A percentile compares a stretch with the other conserved stretches of the same genome.
phyloP scores from a whole-genome alignment of 2,329 filamentous ascomycete species.

The Aspergillus brunneoviolaceus region DNA sequence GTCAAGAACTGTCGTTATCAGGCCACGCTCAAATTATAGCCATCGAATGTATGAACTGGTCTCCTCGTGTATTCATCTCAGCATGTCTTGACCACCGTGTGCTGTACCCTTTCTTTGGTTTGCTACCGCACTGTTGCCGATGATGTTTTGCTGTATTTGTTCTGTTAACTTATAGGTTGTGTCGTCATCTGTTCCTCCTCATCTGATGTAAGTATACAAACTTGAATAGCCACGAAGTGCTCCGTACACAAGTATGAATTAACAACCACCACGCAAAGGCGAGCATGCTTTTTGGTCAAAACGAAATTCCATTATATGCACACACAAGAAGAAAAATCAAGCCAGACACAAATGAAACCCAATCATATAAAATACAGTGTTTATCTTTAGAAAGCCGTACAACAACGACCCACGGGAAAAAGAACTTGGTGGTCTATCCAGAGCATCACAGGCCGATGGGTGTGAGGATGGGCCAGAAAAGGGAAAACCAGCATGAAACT shows the following conservation, averaged over 20 bases:
- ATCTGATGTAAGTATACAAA: too few species aligned
- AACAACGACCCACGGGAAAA: constrained; percentile 20
- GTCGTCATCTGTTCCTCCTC: too few species aligned
- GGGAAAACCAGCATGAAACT: constrained; percentile 3
- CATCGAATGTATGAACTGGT: too few species aligned
- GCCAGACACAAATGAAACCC: constrained; percentile 23
- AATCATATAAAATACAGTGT: constrained; percentile 32
- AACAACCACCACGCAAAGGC: neutral
- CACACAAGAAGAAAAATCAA: constrained; percentile 21
- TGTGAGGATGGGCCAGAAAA: neutral
- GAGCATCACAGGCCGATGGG: neutral
- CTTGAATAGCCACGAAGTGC: too few species aligned
- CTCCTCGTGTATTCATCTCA: too few species aligned
- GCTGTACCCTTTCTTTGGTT: too few species aligned
- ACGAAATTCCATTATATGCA: constrained; percentile 34
- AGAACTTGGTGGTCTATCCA: neutral
- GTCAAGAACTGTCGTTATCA: too few species aligned
- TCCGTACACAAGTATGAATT: neutral
- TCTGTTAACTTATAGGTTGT: too few species aligned
- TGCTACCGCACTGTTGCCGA: too few species aligned
- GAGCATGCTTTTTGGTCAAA: neutral
- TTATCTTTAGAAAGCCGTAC: constrained; percentile 19
- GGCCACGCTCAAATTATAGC: too few species aligned
- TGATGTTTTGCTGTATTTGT: too few species aligned
- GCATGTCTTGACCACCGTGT: too few species aligned